Base-by-base conservation (phyloP, 345 rosid species). In the Salix arbutifolia region DNA sequence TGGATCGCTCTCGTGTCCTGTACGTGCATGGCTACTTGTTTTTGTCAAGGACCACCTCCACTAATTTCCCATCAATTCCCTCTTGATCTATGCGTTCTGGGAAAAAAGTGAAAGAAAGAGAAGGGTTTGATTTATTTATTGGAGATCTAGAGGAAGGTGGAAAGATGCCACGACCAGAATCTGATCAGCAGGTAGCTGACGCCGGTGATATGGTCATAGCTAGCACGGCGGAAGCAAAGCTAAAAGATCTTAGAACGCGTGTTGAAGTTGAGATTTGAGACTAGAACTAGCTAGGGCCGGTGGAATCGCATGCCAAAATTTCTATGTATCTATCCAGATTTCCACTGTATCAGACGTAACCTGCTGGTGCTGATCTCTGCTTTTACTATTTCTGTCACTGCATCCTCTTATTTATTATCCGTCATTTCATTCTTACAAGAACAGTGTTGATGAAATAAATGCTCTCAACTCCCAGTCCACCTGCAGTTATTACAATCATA, bases 1-100 rank as follows among this genome's bases (percentile, higher is more conserved):
- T 73, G 89, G 80, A 81, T 87, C 89, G 3, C 26, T 81, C 85
- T 87, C 86, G 87, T 79, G 86, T 82, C 78, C 84, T 77, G 65
- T 61, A 26, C 14, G 46, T 40, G 46, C 46, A 40, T 40, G 46
- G 46, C 10, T 40, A 40, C 12, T 11, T 40, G 65, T 61, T 61
- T 25, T 4, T 40, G 13, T 0, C 65, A 65, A 74, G 80, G 42
- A 73, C 82, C 83, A 85, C 90, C 46, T 2, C 46, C 87, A 74
- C 83, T 19, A 28, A 65, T 28, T 19, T 26, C 19, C 31, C 68
- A 26, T 9, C 3, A 25, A 40, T 40, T 40, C 46, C 14, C 14
- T 10, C 46, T 40, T 40, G 46, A 40, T 40, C 13, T 10, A 40
- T 40, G 46, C 46, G 46, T 40, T 35, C 46, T 40, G 46, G 42